Conservation (phyloP, 257 asterid genomes). For the Solanum medicagineum region DNA sequence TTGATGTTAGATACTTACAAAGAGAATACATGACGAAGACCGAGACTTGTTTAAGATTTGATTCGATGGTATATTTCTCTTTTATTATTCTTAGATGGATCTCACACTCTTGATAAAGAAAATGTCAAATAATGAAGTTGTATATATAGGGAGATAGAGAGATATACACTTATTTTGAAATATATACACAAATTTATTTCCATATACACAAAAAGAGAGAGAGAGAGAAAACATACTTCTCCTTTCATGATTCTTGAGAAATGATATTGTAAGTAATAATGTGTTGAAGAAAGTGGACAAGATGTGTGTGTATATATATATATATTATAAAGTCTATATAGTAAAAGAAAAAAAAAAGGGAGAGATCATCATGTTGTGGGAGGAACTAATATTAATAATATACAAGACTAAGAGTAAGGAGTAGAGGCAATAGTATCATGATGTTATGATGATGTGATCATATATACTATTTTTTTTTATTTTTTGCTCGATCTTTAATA, state of each 20-base stretch:
- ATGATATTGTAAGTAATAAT: background rate
- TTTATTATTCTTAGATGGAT: too few species aligned
- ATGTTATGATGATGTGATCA: background rate
- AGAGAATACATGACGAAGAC: background rate
- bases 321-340: background rate
- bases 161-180: background rate
- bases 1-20: background rate
- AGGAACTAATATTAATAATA: background rate
- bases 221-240: conserved; percentile 20
- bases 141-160: background rate
- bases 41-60: too few species aligned
- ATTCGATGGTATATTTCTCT: too few species aligned
- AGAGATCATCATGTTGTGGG: background rate
- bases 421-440: background rate
- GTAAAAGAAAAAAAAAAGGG: background rate
- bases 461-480: background rate
- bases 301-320: background rate
- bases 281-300: background rate
- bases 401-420: background rate
- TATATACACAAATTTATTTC: background rate
- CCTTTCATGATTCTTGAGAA: conserved; percentile 6
- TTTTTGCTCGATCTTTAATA: background rate
- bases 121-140: background rate
- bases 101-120: too few species aligned
- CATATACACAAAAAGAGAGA: background rate